Base-by-base conservation (phyloP, 306 rosid genomes). In the Betula pendula region DNA sequence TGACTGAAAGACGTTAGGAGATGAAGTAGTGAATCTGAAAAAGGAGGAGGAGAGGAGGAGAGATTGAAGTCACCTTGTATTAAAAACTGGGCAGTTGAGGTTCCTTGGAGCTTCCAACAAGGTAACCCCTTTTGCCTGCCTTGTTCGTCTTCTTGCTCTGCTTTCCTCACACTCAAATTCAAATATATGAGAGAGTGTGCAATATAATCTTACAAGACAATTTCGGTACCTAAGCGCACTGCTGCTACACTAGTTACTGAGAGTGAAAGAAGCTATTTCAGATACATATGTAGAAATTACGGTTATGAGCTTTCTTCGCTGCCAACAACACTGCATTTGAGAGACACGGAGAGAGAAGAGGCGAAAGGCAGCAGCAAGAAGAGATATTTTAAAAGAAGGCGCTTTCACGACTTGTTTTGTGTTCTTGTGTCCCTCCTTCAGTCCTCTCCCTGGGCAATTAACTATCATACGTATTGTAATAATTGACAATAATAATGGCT, bases 341-440 rank as follows among this genome's bases (percentile, higher is more conserved):
- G n/a, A 50, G 58, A 55, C 56, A 75, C 24, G 87, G 76, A 58
- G 72, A 31, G 65, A 72, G 68, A 68, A 55, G 58, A 17, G 16
- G 72, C 8, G 52, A 25, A 19, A 2, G 33, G 33, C 33, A 29
- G 33, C n/a, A n/a, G 33, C 33, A 29, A 29, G 42, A 38, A 38
- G 42, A 38, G 42, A 38, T 38, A 38, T 38, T 38, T 38, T 0
- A 38, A 53, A 56, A 62, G 29, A 83, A 82, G 84, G 84, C 79
- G 88, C 84, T 80, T 90, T 87, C 92, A 84, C 96, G 89, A 81
- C 77, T 80, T 72, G 85, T 71, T 29, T 7, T 2, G 16, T 15
- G 44, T 16, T 33, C 43, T 24, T 22, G 72, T 4, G 3, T 13
- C 74, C 22, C 72, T 80, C 72, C 29, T 63, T 55, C 42, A 6